Evolutionary conservation across 2,329 filamentous ascomycete genomes (phyloP).

Genomic region (Fusarium sp.): DNA sequence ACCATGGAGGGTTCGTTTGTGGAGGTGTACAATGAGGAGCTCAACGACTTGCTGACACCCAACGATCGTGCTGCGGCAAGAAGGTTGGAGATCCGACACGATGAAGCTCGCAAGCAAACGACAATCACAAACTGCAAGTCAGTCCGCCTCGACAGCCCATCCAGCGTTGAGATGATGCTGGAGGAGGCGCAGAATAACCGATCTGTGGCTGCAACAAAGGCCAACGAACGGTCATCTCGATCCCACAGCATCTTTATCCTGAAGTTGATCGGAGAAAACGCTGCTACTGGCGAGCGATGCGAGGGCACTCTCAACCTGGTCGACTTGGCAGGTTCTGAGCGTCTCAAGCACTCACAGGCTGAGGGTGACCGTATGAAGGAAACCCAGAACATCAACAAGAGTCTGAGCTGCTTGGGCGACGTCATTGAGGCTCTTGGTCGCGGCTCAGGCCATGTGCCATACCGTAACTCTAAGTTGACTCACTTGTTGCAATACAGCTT

Average conservation of each 20-base stretch:
- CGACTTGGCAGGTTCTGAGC: conserved; percentile 92
- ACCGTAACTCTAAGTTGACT: conserved; percentile 96
- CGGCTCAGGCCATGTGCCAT: conserved; percentile 87
- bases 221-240: conserved; percentile 93
- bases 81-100: conserved; percentile 91
- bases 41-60: conserved; percentile 83
- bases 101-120: conserved; percentile 83
- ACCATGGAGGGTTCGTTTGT: conserved; percentile 95
- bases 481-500: conserved; percentile 95
- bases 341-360: conserved; percentile 86
- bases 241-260: conserved; percentile 98
- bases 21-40: conserved; percentile 97
- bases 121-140: conserved; percentile 83
- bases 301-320: conserved; percentile 96
- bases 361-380: conserved; percentile 91
- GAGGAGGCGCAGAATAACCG: conserved; percentile 85
- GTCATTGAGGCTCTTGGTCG: conserved; percentile 94
- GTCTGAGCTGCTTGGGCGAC: conserved; percentile 89
- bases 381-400: conserved; percentile 98
- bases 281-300: conserved; percentile 81
- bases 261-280: conserved; percentile 78
- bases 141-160: conserved; percentile 80
- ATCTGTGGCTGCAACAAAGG: conserved; percentile 95
- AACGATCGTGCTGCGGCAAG: conserved; percentile 71
- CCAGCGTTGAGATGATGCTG: conserved; percentile 83